Evolutionary conservation across 2,329 filamentous ascomycete genomes (phyloP).

Genomic region (Talaromyces sp.): DNA sequence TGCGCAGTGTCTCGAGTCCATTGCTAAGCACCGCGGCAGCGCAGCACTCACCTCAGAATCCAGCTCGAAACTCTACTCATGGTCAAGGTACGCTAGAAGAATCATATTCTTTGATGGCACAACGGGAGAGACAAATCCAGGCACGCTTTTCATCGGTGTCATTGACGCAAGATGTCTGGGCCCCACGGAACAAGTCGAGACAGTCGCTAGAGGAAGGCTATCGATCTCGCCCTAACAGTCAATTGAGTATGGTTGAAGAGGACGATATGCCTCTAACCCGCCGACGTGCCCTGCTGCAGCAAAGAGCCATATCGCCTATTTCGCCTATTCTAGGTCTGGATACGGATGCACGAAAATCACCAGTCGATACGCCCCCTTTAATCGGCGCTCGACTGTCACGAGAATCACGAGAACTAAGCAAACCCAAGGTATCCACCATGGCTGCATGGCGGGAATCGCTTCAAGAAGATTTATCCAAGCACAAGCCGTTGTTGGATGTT

Average conservation of each 20-base stretch:
- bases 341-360: conserved; percentile 17
- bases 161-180: conserved; percentile 31
- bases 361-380: conserved; percentile 50
- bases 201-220: conserved; percentile 24
- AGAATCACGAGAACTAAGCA: conserved; percentile 20
- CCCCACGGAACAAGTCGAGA: conserved; percentile 28
- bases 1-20: conserved; percentile 24
- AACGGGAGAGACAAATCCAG: conserved; percentile 52
- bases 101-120: conserved; percentile 50
- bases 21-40: conserved; percentile 22
- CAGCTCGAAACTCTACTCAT: neutral
- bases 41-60: conserved; percentile 18
- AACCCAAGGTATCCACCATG: conserved; percentile 53
- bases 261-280: conserved; percentile 66
- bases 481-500: conserved; percentile 32
- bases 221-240: conserved; percentile 19
- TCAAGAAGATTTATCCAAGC: conserved; percentile 56
- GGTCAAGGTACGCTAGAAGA: conserved; percentile 24
- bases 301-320: conserved; percentile 36
- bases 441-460: conserved; percentile 66
- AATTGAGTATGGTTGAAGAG: conserved; percentile 27
- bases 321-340: conserved; percentile 25
- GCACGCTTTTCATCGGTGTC: conserved; percentile 38
- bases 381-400: conserved; percentile 30
- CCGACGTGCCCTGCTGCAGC: conserved; percentile 60